These are phyloP conservation scores for Graphilbum ipis-grandicollis DNA, from an alignment of 2,329 filamentous ascomycete genomes.

Conservation along the genomic window DNA sequence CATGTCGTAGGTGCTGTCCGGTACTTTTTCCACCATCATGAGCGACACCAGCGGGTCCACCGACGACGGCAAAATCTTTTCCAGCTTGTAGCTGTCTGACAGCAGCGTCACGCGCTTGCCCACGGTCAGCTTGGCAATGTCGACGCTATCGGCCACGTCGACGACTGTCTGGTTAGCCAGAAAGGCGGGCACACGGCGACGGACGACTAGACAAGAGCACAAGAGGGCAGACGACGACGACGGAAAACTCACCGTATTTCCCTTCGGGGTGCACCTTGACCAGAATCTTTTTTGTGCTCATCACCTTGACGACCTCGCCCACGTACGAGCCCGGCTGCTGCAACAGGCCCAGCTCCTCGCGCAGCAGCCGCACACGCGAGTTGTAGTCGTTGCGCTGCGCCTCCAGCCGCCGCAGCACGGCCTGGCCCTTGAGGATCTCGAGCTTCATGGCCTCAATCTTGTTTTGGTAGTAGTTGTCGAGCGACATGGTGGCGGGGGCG, in stretches of 20 bases:
- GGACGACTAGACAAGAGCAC: not conserved
- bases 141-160: constrained; percentile 85
- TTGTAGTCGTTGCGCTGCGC: constrained; percentile 99
- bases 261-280: constrained; percentile 98
- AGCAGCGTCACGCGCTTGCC: constrained; percentile 95
- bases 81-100: constrained; percentile 95
- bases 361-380: constrained; percentile 81
- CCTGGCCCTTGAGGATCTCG: constrained; percentile 98
- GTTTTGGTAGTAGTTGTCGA: constrained; percentile 98
- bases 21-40: constrained; percentile 99
- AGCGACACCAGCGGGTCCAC: constrained; percentile 96
- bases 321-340: constrained; percentile 98
- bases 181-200: not conserved
- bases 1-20: constrained; percentile 99
- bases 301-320: constrained; percentile 98
- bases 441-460: constrained; percentile 99
- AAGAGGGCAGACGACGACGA: not conserved
- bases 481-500: constrained; percentile 57
- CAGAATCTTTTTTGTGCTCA: constrained; percentile 97
- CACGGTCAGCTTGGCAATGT: constrained; percentile 86
- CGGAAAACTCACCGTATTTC: constrained; percentile 66
- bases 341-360: constrained; percentile 87
- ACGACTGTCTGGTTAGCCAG: constrained; percentile 45
- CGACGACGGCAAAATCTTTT: constrained; percentile 95
- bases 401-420: constrained; percentile 83